Evolutionary conservation across 2,329 filamentous ascomycete species (phyloP), one percentile per base, ranked within the genome.

Genomic region (Aspergillus nomiae): DNA sequence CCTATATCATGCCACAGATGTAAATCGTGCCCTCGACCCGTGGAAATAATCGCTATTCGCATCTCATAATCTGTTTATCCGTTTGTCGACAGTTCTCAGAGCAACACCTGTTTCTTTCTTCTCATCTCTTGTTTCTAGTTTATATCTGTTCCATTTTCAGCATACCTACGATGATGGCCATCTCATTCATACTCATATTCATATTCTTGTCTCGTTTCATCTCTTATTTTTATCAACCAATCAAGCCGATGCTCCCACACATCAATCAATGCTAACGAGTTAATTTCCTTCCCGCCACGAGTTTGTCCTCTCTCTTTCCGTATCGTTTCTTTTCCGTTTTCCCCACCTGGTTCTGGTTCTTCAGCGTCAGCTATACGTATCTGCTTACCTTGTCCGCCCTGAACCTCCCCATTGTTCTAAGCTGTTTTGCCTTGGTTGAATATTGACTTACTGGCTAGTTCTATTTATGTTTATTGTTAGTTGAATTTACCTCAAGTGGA

Each of bases 1-100:
- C 67, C 30, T 70, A 65, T 41, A 63, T 70, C 12, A 66, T 70
- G 61, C 65, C 63, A 46, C 62, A 69, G 53, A 61, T 64, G 62
- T 67, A 69, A 51, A 51, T 51, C 28, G 28, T 32, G 14, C 16
- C 48, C 41, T 11, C 16, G 21, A 21, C 4, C 10, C 28, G 28
- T 51, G 48, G 48, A 51, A 51, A 51, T 51, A 51, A 51, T 34
- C 19, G 4, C 16, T 51, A 50, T 16, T 32, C n/a, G 16, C 32
- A 59, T 50, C 24, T 41, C 45, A 21, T 51, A 32, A 51, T 32
- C 48, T n/a, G 28, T n/a, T 32, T 32, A 4, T 34, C 28, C 28
- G 26, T 30, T 30, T 11, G 38, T 19, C 38, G 48, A 51, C 30
- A 51, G 48, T 51, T 32, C 16, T 34, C 48, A 51, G 28, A 51